A percentile compares a stretch with the other conserved stretches of the same genome.
Evolutionary conservation across 2,329 filamentous ascomycete genomes (phyloP).

Genomic region (Dothiorella sarmentorum): DNA sequence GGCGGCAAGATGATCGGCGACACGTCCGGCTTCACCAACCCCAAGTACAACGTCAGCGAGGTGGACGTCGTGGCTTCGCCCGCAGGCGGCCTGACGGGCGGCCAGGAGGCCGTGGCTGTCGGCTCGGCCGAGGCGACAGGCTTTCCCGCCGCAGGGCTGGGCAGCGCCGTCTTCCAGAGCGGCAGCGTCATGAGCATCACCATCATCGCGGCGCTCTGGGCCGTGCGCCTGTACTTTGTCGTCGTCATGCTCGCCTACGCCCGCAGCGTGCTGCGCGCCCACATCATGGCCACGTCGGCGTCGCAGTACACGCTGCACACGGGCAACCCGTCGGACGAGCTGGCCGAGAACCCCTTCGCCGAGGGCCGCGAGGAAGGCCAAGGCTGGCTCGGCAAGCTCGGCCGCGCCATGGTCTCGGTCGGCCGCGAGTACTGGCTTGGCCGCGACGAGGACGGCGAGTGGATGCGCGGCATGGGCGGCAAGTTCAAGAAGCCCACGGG

Average conservation of each 20-base stretch:
- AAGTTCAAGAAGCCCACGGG: conserved; percentile 52
- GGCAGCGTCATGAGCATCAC: conserved; percentile 73
- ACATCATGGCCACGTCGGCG: conserved; percentile 49
- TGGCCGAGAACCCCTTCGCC: conserved; percentile 67
- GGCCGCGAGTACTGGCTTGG: conserved; percentile 80
- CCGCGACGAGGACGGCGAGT: conserved; percentile 60
- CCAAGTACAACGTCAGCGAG: conserved; percentile 58
- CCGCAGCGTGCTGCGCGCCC: conserved; percentile 68
- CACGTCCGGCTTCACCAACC: conserved; percentile 62
- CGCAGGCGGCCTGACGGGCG: conserved; percentile 43
- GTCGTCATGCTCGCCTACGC: conserved; percentile 82
- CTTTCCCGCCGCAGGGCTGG: conserved; percentile 44
- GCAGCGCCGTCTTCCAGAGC: conserved; percentile 63
- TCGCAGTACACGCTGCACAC: conserved; percentile 20
- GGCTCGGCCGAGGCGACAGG: conserved; percentile 34
- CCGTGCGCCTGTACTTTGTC: conserved; percentile 77
- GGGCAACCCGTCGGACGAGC: conserved; percentile 28
- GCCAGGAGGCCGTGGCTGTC: conserved; percentile 54
- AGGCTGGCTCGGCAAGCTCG: conserved; percentile 74
- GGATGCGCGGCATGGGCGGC: conserved; percentile 62
- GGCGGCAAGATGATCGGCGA: conserved; percentile 58
- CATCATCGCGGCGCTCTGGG: conserved; percentile 69
- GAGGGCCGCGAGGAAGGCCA: conserved; percentile 67
- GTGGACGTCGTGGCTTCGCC: conserved; percentile 54
- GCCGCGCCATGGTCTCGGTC: conserved; percentile 72